phyloP scores from a whole-genome alignment of 1,284 basidiomycete species.

The Ceratobasidium theobromae region DNA sequence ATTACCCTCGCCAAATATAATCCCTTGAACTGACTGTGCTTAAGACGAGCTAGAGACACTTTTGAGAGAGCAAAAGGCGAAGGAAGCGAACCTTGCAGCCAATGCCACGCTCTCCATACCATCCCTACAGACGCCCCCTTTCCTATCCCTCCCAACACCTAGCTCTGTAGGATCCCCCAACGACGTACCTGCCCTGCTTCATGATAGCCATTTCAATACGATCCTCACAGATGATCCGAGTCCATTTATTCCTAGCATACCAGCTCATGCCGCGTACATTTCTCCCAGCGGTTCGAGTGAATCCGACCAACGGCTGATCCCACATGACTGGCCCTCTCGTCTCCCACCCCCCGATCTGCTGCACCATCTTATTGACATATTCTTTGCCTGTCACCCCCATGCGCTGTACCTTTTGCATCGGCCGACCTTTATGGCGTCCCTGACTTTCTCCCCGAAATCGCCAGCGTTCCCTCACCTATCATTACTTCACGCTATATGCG shows the following conservation, averaged over 20 bases:
- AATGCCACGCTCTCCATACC: not conserved
- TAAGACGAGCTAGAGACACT: conserved; percentile 26
- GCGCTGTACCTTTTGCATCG: conserved; percentile 32
- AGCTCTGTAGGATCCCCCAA: not conserved
- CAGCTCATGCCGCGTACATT: not conserved
- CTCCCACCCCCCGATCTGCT: conserved; percentile 34
- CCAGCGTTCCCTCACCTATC: conserved; percentile 42
- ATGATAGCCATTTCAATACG: not conserved
- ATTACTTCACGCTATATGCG: conserved; percentile 36
- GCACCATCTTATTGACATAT: conserved; percentile 35
- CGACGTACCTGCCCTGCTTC: not conserved
- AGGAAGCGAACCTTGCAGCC: not conserved
- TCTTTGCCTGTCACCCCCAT: conserved; percentile 34
- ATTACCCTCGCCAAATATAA: not conserved
- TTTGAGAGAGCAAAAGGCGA: conserved; percentile 6
- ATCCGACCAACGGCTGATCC: conserved; percentile 7
- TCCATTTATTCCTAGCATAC: conserved; percentile 3
- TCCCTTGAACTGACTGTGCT: not conserved
- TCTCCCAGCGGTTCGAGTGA: not conserved
- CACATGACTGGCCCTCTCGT: conserved; percentile 26
- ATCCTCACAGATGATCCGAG: not conserved
- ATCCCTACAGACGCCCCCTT: not conserved
- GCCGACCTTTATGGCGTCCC: conserved; percentile 43
- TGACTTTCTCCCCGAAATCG: conserved; percentile 52
- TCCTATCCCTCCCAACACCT: not conserved